Evolutionary conservation across 768 basidiomycete species (phyloP), one percentile per base, ranked within the genome.

Genomic region (Gelatoporia subvermispora): DNA sequence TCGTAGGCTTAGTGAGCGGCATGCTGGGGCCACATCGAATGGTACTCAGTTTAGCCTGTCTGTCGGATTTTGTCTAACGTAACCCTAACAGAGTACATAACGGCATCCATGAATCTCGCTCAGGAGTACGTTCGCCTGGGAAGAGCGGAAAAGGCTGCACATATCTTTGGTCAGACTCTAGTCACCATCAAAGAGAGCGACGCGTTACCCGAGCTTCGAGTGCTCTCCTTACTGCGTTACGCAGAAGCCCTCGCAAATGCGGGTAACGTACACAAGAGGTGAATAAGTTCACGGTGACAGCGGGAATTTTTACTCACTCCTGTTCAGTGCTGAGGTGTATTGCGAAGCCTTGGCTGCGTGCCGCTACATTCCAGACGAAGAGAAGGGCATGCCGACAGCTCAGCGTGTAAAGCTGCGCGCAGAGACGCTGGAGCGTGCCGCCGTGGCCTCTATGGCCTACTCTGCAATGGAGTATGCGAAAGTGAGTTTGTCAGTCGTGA

Each of bases 101-200:
- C 65, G 1, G 68, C 78, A 1, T 93, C 87, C 2, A 68, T 84
- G 1, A 79, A 84, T 37, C 75, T 95, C 5, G 93, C 87, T 0
- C 75, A 81, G 47, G 90, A 93, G 61, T 93, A 93, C 57, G 69
- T 82, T 39, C 78, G 75, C 31, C 74, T 97, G 1, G 93, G 94
- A 3, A 89, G 86, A 62, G 65, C 69, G 2, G 78, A 78, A 44
- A 78, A 85, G 34, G 92, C 93, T 0, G 72, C 69, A 1, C 59
- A 68, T 2, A 75, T 95, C 17, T 88, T 90, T 58, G 74, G 65
- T n/a, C 79, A 78, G 28, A 75, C 76, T 1, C 65, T 81, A 13
- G 71, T 66, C 24, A 54, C 71, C 3, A 67, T 82, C 9, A 71
- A 73, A 42, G 67, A 60, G n/a, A 68, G 65, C 0, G 60, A 69